These are phyloP conservation scores for barley (Hordeum vulgare) DNA, from an alignment of 176 grass and related monocot species.

Conservation along the genomic window MorexV3_pseudomolecules_assembly NC_058521.1:63620060-63620559, in stretches of 20 bases:
- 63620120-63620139: slow-evolving; percentile 34
- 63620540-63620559: slow-evolving; percentile 70
- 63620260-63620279: not conserved
- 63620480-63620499: slow-evolving; percentile 60
- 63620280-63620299: not conserved
- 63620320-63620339: too few relatives aligned
- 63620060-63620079: slow-evolving; percentile 29
- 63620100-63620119: slow-evolving; percentile 68
- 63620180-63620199: slow-evolving; percentile 62
- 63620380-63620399: slow-evolving; percentile 77
- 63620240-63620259: not conserved
- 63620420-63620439: slow-evolving; percentile 32
- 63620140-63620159: slow-evolving; percentile 58
- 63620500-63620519: slow-evolving; percentile 67
- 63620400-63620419: slow-evolving; percentile 56
- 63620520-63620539: slow-evolving; percentile 50
- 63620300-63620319: not conserved
- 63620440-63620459: slow-evolving; percentile 50
- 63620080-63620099: slow-evolving; percentile 65
- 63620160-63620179: slow-evolving; percentile 40
- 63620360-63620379: slow-evolving; percentile 86
- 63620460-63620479: slow-evolving; percentile 50
- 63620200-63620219: slow-evolving; percentile 54
- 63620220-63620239: slow-evolving; percentile 79
- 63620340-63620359: slow-evolving; percentile 60